phyloP scores from a whole-genome alignment of 2,329 filamentous ascomycete species.

The Aspergillaceae sp. region DNA sequence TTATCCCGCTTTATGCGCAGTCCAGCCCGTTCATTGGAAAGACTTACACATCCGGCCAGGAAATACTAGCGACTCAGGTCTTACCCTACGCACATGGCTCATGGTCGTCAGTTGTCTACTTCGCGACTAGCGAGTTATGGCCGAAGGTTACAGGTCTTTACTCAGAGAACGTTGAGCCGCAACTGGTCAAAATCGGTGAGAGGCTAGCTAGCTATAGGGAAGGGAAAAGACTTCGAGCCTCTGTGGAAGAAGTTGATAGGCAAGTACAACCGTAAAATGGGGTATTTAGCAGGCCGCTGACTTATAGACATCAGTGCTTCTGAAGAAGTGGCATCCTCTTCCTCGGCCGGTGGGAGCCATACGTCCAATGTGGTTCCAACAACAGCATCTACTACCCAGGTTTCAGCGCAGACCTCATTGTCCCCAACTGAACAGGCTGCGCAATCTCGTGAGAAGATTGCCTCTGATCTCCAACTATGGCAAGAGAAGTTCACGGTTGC shows the following conservation, averaged over 20 bases:
- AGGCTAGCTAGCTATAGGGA: conserved; percentile 60
- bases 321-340: conserved; percentile 12
- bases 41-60: conserved; percentile 57
- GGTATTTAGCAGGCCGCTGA: conserved; percentile 3
- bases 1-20: conserved; percentile 68
- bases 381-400: conserved; percentile 19
- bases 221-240: conserved; percentile 54
- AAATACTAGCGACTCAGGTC: conserved; percentile 59
- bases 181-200: conserved; percentile 84
- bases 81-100: conserved; percentile 64
- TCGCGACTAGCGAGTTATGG: conserved; percentile 70
- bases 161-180: conserved; percentile 86
- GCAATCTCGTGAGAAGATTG: conserved; percentile 54
- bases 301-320: conserved; percentile 10
- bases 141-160: conserved; percentile 74
- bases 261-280: conserved; percentile 12
- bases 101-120: conserved; percentile 59
- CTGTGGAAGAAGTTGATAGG: conserved; percentile 47
- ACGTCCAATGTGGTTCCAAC: conserved; percentile 13
- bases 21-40: conserved; percentile 64
- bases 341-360: conserved; percentile 9
- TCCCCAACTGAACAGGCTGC: conserved; percentile 38
- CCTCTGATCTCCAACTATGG: conserved; percentile 73
- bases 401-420: conserved; percentile 24
- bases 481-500: conserved; percentile 79